Conservation (phyloP, 2,329 filamentous ascomycete species). For the Colletotrichum shisoi region DNA sequence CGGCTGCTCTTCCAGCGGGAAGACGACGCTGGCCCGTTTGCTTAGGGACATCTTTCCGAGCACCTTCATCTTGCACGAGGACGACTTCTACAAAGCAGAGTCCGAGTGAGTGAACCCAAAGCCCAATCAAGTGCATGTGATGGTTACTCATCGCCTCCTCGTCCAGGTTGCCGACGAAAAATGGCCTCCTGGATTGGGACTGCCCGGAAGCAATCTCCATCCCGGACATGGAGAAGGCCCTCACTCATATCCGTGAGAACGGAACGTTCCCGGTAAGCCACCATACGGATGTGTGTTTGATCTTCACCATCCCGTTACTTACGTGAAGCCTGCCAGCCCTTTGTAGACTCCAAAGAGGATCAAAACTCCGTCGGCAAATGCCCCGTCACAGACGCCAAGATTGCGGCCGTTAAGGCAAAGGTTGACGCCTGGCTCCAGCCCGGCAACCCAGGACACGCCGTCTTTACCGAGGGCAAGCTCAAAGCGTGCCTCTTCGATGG, state of each 20-base stretch:
- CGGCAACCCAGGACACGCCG: slow-evolving; percentile 54
- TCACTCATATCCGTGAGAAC: slow-evolving; percentile 73
- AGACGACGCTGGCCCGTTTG: slow-evolving; percentile 89
- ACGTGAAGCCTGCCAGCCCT: slow-evolving; percentile 50
- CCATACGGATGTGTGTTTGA: neutral
- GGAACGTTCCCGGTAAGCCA: slow-evolving; percentile 70
- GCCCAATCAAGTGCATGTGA: neutral
- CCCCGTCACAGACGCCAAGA: slow-evolving; percentile 59
- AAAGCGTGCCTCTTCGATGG: slow-evolving; percentile 82
- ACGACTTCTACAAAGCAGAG: slow-evolving; percentile 93
- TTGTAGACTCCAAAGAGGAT: slow-evolving; percentile 66
- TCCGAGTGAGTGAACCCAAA: slow-evolving; percentile 61
- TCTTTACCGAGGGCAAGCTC: slow-evolving; percentile 46
- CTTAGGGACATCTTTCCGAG: slow-evolving; percentile 81
- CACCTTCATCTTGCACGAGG: slow-evolving; percentile 87
- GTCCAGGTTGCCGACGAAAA: slow-evolving; percentile 61
- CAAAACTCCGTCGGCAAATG: slow-evolving; percentile 66
- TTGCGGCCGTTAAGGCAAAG: slow-evolving; percentile 56
- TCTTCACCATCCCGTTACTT: slow-evolving; percentile 40
- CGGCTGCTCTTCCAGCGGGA: slow-evolving; percentile 90
- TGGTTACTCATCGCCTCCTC: slow-evolving; percentile 9
- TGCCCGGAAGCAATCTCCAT: slow-evolving; percentile 82
- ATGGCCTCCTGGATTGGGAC: slow-evolving; percentile 87
- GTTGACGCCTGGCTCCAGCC: slow-evolving; percentile 59
- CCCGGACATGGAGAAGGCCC: slow-evolving; percentile 68